Percentiles rank a stretch among this genome's conserved stretches.
Evolutionary conservation across 75 land plant genomes (phyloP).

Genomic region (Pseudotsuga menziesii): DNA sequence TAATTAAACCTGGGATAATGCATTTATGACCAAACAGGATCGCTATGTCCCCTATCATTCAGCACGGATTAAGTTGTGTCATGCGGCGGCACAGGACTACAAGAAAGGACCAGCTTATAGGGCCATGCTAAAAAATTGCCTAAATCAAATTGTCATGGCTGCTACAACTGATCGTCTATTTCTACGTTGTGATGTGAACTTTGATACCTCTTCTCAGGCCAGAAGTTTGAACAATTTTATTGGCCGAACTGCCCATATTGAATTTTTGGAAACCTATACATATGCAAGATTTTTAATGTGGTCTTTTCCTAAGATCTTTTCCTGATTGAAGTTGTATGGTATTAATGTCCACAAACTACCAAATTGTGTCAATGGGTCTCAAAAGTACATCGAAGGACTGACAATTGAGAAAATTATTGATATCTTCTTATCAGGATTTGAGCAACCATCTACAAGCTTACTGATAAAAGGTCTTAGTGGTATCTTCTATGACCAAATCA

Average conservation of each 20-base stretch:
- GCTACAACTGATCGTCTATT: constrained; percentile 44
- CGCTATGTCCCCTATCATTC: constrained; percentile 94
- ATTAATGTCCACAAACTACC: no score
- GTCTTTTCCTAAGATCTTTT: constrained; percentile 67
- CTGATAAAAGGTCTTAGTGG: no score
- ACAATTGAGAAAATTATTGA: no score
- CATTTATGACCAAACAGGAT: constrained; percentile 46
- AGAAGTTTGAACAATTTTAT: constrained; percentile 65
- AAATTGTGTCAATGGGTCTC: no score
- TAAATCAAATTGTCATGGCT: constrained; percentile 65
- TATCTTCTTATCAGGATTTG: no score
- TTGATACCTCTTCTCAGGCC: constrained; percentile 55
- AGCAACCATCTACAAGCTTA: no score
- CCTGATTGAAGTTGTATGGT: no score
- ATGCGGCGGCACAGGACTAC: constrained; percentile 45
- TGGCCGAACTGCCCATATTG: constrained; percentile 90
- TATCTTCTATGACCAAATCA: no score
- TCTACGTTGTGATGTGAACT: constrained; percentile 87
- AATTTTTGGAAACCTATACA: constrained; percentile 73
- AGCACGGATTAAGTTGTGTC: constrained; percentile 70
- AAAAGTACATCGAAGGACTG: no score
- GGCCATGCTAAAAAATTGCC: constrained; percentile 72
- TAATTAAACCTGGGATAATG: constrained; percentile 2
- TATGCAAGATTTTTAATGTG: constrained; percentile 83
- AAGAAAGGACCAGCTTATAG: constrained; percentile 61